Evolutionary conservation across 2,329 filamentous ascomycete genomes (phyloP).

Genomic region (Madurella fahalii): DNA sequence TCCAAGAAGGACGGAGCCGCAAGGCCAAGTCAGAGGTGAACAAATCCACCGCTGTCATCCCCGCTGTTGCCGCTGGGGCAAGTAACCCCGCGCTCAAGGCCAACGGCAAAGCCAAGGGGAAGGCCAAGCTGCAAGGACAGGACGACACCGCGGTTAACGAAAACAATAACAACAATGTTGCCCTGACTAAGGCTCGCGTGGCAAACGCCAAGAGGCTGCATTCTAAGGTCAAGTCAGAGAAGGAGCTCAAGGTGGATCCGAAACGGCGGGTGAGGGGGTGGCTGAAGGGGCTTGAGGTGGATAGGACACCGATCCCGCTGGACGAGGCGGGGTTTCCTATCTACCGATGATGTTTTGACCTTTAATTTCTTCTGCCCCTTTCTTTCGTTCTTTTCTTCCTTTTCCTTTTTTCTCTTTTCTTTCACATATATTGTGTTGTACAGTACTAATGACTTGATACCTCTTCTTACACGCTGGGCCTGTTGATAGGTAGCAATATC

Average conservation of each 20-base stretch:
- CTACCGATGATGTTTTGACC: constrained; percentile 14
- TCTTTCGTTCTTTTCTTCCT: neutral
- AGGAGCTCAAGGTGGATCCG: constrained; percentile 19
- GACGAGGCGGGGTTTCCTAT: constrained; percentile 19
- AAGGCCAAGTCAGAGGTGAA: neutral
- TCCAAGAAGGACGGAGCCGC: constrained; percentile 12
- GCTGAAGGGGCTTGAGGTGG: constrained; percentile 19
- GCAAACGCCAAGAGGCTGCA: constrained; percentile 16
- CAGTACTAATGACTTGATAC: too few relatives aligned
- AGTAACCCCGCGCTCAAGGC: neutral
- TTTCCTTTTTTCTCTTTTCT: neutral
- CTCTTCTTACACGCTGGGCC: too few relatives aligned
- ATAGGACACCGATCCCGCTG: constrained; percentile 7
- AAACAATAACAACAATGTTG: neutral
- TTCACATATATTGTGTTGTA: neutral
- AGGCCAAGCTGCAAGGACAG: neutral
- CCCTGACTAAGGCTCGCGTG: neutral
- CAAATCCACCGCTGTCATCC: neutral
- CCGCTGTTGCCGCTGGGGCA: neutral
- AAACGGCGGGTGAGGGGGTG: constrained; percentile 20
- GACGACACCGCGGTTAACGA: neutral
- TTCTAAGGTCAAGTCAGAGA: constrained; percentile 21
- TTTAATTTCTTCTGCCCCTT: neutral
- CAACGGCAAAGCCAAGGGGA: neutral
- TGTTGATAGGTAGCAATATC: too few relatives aligned